Percentiles rank a stretch among this genome's conserved stretches.
phyloP scores from a whole-genome alignment of 306 rosid species.

The Quercus bicolor region DNA sequence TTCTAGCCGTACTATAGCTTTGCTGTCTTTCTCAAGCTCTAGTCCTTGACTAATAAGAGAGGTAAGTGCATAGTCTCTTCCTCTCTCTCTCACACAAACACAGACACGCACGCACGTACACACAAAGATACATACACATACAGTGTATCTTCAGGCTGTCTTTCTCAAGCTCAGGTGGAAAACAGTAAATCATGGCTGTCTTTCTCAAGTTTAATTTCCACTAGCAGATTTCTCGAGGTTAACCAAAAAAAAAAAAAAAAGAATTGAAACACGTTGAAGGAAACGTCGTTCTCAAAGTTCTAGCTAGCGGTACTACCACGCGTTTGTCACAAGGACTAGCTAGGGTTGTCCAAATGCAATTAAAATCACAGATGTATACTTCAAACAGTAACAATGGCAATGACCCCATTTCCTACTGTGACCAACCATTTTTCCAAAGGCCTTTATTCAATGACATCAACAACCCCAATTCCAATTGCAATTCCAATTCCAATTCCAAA shows the following conservation, averaged over 20 bases:
- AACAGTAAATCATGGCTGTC: constrained; percentile 30
- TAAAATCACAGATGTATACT: constrained; percentile 39
- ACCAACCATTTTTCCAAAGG: constrained; percentile 30
- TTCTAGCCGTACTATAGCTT: constrained; percentile 34
- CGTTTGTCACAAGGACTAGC: neutral
- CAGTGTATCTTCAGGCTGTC: constrained; percentile 18
- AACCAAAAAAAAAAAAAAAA: constrained; percentile 26
- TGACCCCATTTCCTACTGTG: constrained; percentile 47
- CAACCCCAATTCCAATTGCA: constrained; percentile 11
- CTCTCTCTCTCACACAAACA: neutral
- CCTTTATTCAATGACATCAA: constrained; percentile 37
- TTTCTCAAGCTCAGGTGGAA: constrained; percentile 25
- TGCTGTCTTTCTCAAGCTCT: constrained; percentile 63
- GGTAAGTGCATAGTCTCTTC: constrained; percentile 19
- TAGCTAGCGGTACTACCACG: neutral
- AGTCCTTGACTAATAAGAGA: constrained; percentile 19
- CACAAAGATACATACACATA: neutral
- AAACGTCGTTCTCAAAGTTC: constrained; percentile 34
- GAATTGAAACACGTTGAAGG: constrained; percentile 37
- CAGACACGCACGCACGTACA: neutral
- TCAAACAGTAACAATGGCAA: constrained; percentile 37
- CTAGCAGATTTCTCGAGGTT: neutral
- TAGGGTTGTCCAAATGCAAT: constrained; percentile 38
- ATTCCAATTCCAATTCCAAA: constrained; percentile 32
- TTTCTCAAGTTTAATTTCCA: constrained; percentile 30